A percentile compares a stretch with the other conserved stretches of the same genome.
Evolutionary conservation across 176 grass and related monocot species (phyloP).

Genomic region (Urochloa ruziziensis): DNA sequence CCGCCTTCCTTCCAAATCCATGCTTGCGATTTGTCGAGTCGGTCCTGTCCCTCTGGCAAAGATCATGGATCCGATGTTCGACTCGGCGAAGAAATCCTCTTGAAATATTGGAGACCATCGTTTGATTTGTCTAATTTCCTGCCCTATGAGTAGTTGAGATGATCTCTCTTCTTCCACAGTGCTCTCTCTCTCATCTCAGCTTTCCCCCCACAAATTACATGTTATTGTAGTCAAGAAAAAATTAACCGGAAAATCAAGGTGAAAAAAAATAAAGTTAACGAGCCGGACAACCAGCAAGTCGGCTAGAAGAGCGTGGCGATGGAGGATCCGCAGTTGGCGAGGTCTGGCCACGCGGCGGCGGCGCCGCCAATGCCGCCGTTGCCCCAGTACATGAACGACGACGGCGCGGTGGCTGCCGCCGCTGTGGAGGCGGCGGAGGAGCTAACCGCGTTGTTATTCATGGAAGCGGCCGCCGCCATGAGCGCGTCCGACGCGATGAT

Average conservation of each 20-base stretch:
- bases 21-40: not conserved
- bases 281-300: not conserved
- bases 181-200: slow-evolving; percentile 40
- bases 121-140: slow-evolving; percentile 9
- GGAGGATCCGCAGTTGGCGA: slow-evolving; percentile 70
- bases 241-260: slow-evolving; percentile 39
- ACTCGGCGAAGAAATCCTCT: slow-evolving; percentile 26
- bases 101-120: slow-evolving; percentile 18
- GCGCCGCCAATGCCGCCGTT: slow-evolving; percentile 42
- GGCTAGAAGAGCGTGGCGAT: slow-evolving; percentile 80
- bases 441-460: slow-evolving; percentile 24
- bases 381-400: slow-evolving; percentile 54
- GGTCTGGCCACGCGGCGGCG: slow-evolving; percentile 45
- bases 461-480: slow-evolving; percentile 59
- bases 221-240: slow-evolving; percentile 61
- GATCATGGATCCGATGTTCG: not conserved
- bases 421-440: not conserved
- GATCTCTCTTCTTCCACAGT: slow-evolving; percentile 21
- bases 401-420: not conserved
- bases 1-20: slow-evolving; percentile 7
- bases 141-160: slow-evolving; percentile 19
- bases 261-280: slow-evolving; percentile 40
- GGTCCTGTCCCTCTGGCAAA: not conserved
- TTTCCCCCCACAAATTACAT: slow-evolving; percentile 52
- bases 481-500: slow-evolving; percentile 57